These are phyloP conservation scores for Tricholoma sp. DNA, from an alignment of 768 basidiomycete species.

Conservation along the genomic window DNA sequence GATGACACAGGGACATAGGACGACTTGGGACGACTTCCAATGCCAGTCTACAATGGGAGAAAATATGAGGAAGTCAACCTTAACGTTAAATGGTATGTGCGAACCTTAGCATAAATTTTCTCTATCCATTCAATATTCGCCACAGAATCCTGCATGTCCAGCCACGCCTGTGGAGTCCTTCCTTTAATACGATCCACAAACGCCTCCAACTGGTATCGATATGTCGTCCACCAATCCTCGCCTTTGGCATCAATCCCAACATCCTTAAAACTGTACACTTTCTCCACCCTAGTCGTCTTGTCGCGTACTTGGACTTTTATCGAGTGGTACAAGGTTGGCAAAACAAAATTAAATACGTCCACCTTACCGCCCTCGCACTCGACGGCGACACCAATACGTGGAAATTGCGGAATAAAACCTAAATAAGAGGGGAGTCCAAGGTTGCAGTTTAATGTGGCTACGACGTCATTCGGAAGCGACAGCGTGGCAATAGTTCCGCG, in stretches of 20 bases:
- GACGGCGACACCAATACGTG: no score
- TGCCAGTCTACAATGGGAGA: no score
- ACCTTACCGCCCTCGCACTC: no score
- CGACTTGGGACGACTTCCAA: no score
- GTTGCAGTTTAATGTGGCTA: no score
- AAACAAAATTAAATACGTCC: constrained; percentile 17
- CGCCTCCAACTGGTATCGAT: constrained; percentile 52
- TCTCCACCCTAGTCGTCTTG: constrained; percentile 30
- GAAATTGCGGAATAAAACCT: no score
- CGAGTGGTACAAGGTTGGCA: constrained; percentile 40
- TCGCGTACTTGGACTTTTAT: constrained; percentile 32
- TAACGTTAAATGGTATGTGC: neutral
- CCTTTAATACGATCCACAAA: constrained; percentile 55
- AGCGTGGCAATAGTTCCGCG: no score
- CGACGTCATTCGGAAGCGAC: no score
- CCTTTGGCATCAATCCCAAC: constrained; percentile 31
- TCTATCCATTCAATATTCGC: constrained; percentile 53
- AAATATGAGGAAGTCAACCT: no score
- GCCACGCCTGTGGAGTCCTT: constrained; percentile 45
- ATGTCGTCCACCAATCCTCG: constrained; percentile 52
- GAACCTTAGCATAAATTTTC: constrained; percentile 44
- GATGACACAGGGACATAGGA: no score
- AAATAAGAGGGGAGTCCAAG: no score
- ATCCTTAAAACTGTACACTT: constrained; percentile 33
- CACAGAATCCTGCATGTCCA: constrained; percentile 45